Base-by-base conservation (phyloP, 1,284 basidiomycete genomes). In the Retiboletus fuscus region DNA sequence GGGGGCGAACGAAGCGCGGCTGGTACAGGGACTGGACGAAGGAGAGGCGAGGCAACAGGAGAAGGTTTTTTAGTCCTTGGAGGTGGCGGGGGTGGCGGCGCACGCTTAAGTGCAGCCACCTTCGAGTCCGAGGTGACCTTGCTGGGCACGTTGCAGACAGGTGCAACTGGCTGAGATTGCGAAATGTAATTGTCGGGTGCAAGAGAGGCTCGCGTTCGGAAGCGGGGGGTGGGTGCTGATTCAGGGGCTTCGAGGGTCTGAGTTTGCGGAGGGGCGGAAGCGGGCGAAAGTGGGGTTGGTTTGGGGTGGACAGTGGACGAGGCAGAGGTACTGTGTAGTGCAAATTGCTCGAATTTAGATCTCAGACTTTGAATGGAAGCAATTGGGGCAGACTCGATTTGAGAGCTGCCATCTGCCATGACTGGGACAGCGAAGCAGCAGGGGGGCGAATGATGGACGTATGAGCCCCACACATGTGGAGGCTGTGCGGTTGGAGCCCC, bases 311-410 rank as follows among this genome's bases (percentile, higher is more conserved):
- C 15, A 18, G 24, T 43, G 15, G 69, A 53, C n/a, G 69, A 30
- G 73, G 69, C 55, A 61, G 63, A 61, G 16, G 76, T 53, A 61
- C 72, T 72, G 51, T 79, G 69, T 20, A 78, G 73, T 41, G 78
- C 76, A 30, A 82, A 76, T 69, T 78, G 86, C 78, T 94, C 92
- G 77, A 93, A 94, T 76, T 84, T 88, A 28, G 90, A 92, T 66
- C 88, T 88, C 39, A 94, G 84, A 71, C 85, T 92, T 79, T 87
- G 90, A 68, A 94, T 92, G 10, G 91, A 89, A 51, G 87, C 88
- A 11, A 86, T 84, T 41, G 90, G 85, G 12, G 82, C 83, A 22
- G 87, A 85, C 78, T 92, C 88, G 71, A 88, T 82, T 69, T 85
- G 82, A 28, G 78, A 70, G 44, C 55, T 68, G 64, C 49, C 43